Evolutionary conservation across 225 moss, liverwort and hornwort species (phyloP).

Genomic region (Sphagnum contortum): DNA sequence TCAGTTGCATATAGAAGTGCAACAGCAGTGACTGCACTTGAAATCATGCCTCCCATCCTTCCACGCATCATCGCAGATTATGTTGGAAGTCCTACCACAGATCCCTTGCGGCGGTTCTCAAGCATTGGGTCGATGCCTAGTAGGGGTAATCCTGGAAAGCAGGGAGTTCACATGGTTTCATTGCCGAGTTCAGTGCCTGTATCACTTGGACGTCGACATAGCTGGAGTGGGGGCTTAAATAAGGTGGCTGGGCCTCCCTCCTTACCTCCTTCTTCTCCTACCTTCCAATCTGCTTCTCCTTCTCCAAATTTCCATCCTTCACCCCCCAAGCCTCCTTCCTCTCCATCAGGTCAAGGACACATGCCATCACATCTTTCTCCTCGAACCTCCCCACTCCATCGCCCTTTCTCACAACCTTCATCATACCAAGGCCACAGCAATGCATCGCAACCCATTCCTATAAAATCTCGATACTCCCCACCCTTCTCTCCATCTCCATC

Average conservation of each 20-base stretch:
- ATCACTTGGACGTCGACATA: constrained; percentile 84
- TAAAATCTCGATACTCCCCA: constrained; percentile 50
- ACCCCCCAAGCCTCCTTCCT: constrained; percentile 52
- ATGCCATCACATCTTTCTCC: constrained; percentile 57
- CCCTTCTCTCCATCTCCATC: constrained; percentile 81
- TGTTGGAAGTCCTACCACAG: constrained; percentile 92
- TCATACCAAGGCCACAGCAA: constrained; percentile 39
- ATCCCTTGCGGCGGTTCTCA: constrained; percentile 64
- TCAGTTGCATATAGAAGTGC: constrained; percentile 76
- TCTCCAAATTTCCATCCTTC: constrained; percentile 65
- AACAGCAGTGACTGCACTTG: constrained; percentile 86
- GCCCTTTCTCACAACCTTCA: constrained; percentile 48
- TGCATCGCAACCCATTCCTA: constrained; percentile 80
- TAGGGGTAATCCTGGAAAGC: constrained; percentile 54
- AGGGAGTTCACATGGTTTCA: constrained; percentile 72
- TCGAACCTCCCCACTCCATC: constrained; percentile 64
- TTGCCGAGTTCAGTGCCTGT: constrained; percentile 82
- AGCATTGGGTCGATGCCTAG: constrained; percentile 73
- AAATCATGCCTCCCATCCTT: constrained; percentile 81
- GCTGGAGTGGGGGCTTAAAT: constrained; percentile 82
- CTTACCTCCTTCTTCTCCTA: constrained; percentile 46
- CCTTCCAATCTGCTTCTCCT: constrained; percentile 55
- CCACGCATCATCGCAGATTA: constrained; percentile 80
- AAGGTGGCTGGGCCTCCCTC: constrained; percentile 47
- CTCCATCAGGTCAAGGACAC: constrained; percentile 26